Conservation (phyloP, 2,329 filamentous ascomycete genomes). For the Clarireedia paspali region DNA sequence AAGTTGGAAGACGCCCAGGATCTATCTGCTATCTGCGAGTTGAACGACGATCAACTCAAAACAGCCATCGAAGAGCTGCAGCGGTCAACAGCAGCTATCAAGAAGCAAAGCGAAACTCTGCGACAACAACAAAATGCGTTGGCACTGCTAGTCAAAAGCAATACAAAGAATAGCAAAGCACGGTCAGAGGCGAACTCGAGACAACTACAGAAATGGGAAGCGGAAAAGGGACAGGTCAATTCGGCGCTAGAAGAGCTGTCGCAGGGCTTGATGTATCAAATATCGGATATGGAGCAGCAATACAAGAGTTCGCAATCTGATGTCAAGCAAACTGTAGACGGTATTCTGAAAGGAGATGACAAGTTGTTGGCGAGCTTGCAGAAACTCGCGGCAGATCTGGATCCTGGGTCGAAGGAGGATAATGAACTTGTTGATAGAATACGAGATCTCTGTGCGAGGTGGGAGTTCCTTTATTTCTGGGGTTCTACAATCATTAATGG, state of each 20-base stretch:
- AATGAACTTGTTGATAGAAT: constrained; percentile 47
- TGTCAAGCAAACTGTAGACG: constrained; percentile 42
- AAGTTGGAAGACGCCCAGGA: constrained; percentile 38
- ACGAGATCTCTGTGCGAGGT: constrained; percentile 50
- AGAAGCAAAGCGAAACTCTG: constrained; percentile 54
- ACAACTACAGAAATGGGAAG: constrained; percentile 34
- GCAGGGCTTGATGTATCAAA: constrained; percentile 38
- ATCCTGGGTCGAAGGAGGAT: constrained; percentile 44
- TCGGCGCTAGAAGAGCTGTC: constrained; percentile 41
- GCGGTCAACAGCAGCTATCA: constrained; percentile 55
- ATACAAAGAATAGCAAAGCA: constrained; percentile 30
- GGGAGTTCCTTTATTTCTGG: constrained; percentile 6
- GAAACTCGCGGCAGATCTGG: constrained; percentile 55
- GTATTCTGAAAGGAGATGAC: constrained; percentile 53
- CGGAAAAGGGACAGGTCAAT: constrained; percentile 35
- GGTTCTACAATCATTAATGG: constrained; percentile 1
- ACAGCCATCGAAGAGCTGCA: constrained; percentile 56
- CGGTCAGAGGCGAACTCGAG: constrained; percentile 33
- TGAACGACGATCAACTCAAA: constrained; percentile 52
- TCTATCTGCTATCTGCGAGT: constrained; percentile 39
- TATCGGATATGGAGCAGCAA: constrained; percentile 45
- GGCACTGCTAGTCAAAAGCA: constrained; percentile 41
- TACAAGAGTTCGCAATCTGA: constrained; percentile 36
- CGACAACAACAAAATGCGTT: constrained; percentile 56
- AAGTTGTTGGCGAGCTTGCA: constrained; percentile 57